Conservation (phyloP, 768 basidiomycete genomes). For the Russula olivacea region DNA sequence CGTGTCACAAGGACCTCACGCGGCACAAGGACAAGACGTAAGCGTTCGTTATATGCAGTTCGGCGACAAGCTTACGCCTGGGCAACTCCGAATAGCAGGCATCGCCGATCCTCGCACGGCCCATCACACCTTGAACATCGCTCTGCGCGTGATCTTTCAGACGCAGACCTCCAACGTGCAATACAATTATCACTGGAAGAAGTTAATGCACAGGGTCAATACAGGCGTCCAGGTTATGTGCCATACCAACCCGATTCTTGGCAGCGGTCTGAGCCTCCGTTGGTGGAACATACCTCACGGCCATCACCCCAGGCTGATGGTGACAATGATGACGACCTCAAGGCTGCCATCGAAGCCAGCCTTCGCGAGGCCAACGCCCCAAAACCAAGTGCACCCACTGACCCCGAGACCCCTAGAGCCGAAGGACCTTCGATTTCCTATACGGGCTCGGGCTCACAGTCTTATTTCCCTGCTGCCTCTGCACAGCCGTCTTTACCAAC, state of each 20-base stretch:
- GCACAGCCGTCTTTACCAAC: constrained; percentile 44
- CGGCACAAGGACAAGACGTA: constrained; percentile 59
- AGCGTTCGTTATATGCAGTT: constrained; percentile 24
- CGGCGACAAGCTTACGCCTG: constrained; percentile 25
- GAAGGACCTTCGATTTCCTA: constrained; percentile 39
- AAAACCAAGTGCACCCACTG: constrained; percentile 70
- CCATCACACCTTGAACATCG: constrained; percentile 50
- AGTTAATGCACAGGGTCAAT: constrained; percentile 42
- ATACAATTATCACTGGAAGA: constrained; percentile 89
- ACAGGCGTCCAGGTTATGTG: constrained; percentile 57
- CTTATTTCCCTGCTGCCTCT: constrained; percentile 38
- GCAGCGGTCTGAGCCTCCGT: constrained; percentile 64
- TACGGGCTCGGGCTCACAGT: constrained; percentile 38
- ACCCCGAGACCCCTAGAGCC: constrained; percentile 44
- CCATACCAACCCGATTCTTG: constrained; percentile 56
- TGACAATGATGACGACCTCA: constrained; percentile 90
- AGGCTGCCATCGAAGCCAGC: constrained; percentile 92
- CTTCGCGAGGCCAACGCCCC: constrained; percentile 78
- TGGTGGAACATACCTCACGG: constrained; percentile 37
- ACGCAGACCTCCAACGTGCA: constrained; percentile 88
- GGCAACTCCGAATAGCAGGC: constrained; percentile 33
- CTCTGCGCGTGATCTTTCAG: constrained; percentile 56
- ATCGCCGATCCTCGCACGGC: constrained; percentile 51
- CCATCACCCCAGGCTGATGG: constrained; percentile 44
- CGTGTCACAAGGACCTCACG: constrained; percentile 72